Evolutionary conservation across 306 rosid species (phyloP).

Genomic region (Erythrophleum fordii): DNA sequence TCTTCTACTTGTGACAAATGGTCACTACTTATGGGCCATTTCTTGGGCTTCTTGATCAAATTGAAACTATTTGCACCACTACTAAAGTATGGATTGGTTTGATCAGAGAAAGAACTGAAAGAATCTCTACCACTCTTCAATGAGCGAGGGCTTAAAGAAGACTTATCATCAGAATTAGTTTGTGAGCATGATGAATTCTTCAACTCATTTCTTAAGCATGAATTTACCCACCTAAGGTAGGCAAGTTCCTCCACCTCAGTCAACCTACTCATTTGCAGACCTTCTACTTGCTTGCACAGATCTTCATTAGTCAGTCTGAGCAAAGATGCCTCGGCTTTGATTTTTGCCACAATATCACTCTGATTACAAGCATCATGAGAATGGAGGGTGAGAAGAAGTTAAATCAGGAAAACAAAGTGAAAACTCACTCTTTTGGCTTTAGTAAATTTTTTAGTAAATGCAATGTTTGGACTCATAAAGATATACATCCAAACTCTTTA

Average conservation of each 20-base stretch:
- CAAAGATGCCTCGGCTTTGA: conserved; percentile 87
- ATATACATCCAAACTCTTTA: neutral
- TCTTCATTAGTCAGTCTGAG: conserved; percentile 87
- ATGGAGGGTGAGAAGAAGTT: neutral
- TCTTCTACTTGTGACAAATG: conserved; percentile 69
- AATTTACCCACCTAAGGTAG: conserved; percentile 96
- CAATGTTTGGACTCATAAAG: neutral
- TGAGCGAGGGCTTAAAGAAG: conserved; percentile 58
- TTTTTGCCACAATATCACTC: conserved; percentile 79
- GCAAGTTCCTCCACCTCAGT: conserved; percentile 99
- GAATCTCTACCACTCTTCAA: conserved; percentile 56
- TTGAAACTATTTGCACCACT: conserved; percentile 60
- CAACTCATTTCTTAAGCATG: conserved; percentile 85
- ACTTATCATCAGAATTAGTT: conserved; percentile 53
- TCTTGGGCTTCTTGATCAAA: conserved; percentile 72
- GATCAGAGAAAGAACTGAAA: conserved; percentile 57
- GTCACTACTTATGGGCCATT: conserved; percentile 75
- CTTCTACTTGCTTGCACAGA: conserved; percentile 94
- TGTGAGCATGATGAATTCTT: conserved; percentile 73
- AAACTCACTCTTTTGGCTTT: neutral
- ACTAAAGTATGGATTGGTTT: conserved; percentile 47
- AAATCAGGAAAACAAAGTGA: conserved; percentile 14
- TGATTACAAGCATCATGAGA: conserved; percentile 38
- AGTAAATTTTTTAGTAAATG: neutral
- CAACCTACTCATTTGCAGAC: conserved; percentile 85